Evolutionary conservation across 805 yeast genomes (phyloP).

Genomic region (Candida piceae): DNA sequence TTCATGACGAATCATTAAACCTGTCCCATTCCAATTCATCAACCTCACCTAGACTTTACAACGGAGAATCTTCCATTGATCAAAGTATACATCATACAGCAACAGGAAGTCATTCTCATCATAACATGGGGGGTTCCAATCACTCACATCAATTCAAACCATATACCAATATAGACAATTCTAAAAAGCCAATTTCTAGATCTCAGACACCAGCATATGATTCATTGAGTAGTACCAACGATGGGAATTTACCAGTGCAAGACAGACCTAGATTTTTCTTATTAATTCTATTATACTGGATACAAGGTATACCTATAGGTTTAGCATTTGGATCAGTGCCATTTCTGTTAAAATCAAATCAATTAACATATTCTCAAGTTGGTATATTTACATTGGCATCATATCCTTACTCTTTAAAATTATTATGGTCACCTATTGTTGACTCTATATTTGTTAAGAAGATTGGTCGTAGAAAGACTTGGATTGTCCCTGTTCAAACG

Average conservation of each 20-base stretch:
- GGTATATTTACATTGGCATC: slow-evolving; percentile 90
- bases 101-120: too few species aligned
- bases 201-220: too few species aligned
- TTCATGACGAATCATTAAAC: slow-evolving; percentile 14
- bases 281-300: slow-evolving; percentile 66
- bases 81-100: too few species aligned
- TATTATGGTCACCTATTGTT: slow-evolving; percentile 94
- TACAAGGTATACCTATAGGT: slow-evolving; percentile 98
- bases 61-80: too few species aligned
- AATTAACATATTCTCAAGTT: slow-evolving; percentile 79
- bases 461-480: slow-evolving; percentile 80
- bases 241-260: slow-evolving; percentile 22
- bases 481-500: slow-evolving; percentile 92
- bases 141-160: slow-evolving; percentile 2
- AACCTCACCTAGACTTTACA: slow-evolving; percentile 11
- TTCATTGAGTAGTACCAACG: background rate
- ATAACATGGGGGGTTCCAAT: too few species aligned
- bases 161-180: slow-evolving; percentile 1
- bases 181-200: too few species aligned
- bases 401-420: slow-evolving; percentile 88
- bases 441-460: slow-evolving; percentile 70
- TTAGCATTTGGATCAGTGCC: slow-evolving; percentile 94
- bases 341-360: slow-evolving; percentile 70
- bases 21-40: slow-evolving; percentile 9
- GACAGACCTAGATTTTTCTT: slow-evolving; percentile 77